Evolutionary conservation across 2,329 filamentous ascomycete genomes (phyloP).

Genomic region (Alternaria rosae): DNA sequence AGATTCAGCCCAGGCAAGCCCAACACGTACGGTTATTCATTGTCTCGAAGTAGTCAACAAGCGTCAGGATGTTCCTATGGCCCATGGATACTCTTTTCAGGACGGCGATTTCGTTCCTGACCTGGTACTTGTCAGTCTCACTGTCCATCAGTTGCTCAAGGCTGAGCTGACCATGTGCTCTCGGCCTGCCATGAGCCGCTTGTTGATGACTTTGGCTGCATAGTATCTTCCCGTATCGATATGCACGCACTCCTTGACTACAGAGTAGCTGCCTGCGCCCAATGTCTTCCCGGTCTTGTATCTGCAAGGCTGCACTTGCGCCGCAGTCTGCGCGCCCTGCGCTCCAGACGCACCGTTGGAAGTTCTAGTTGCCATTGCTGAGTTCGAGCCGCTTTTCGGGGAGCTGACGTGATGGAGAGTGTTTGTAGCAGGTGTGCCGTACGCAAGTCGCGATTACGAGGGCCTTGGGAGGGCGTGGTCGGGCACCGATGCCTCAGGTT

Average conservation of each 20-base stretch:
- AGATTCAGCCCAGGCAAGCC: background rate
- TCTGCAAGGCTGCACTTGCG: conserved; percentile 87
- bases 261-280: conserved; percentile 95
- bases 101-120: conserved; percentile 97
- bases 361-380: conserved; percentile 22
- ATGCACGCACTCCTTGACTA: conserved; percentile 98
- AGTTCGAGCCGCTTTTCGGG: background rate
- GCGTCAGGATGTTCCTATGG: conserved; percentile 95
- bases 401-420: background rate
- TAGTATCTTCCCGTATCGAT: conserved; percentile 98
- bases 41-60: conserved; percentile 99
- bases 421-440: background rate
- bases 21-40: conserved; percentile 84
- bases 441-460: background rate
- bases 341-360: conserved; percentile 45
- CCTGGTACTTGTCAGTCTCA: conserved; percentile 60
- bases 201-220: conserved; percentile 99
- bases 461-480: conserved; percentile 4
- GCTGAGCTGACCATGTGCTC: conserved; percentile 86
- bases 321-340: conserved; percentile 43
- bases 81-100: conserved; percentile 99
- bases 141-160: background rate
- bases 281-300: conserved; percentile 99
- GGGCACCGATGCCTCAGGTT: conserved; percentile 18
- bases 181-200: conserved; percentile 93